phyloP scores from a whole-genome alignment of 345 rosid genomes.

The Boechera stricta region DNA sequence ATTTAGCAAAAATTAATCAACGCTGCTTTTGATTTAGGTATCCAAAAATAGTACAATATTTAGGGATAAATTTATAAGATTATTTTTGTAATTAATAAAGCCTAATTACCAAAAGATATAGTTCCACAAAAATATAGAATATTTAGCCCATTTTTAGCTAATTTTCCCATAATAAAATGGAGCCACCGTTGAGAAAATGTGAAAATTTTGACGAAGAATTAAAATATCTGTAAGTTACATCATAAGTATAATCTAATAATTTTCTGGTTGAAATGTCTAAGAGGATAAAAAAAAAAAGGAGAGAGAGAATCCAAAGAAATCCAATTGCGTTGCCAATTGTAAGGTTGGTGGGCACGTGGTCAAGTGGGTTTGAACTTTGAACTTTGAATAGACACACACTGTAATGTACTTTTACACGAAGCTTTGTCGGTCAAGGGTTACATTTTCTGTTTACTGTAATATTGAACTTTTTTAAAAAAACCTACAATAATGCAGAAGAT shows the following conservation, averaged over 20 bases:
- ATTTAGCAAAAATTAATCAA: too few species aligned
- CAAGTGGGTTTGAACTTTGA: not conserved
- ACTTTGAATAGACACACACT: not conserved
- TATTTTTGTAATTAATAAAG: too few species aligned
- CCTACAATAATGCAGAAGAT: not conserved
- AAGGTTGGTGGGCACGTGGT: conserved; percentile 42
- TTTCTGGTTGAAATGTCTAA: conserved; percentile 14
- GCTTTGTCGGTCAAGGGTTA: conserved; percentile 37
- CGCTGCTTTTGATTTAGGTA: too few species aligned
- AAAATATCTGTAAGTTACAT: not conserved
- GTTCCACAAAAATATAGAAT: too few species aligned
- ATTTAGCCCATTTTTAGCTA: too few species aligned
- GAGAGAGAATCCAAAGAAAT: conserved; percentile 36
- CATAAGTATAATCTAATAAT: not conserved
- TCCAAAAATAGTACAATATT: too few species aligned
- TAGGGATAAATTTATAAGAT: too few species aligned
- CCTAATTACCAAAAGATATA: too few species aligned
- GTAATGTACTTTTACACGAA: conserved; percentile 30
- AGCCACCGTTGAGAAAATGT: not conserved
- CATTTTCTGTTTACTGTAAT: conserved; percentile 23
- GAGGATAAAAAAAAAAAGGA: not conserved
- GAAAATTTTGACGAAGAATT: not conserved
- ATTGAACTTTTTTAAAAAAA: not conserved
- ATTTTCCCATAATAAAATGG: too few species aligned
- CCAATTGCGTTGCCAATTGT: conserved; percentile 33